phyloP scores from a whole-genome alignment of 352 stramenopile genomes.

The Pythium apleroticum region DNA sequence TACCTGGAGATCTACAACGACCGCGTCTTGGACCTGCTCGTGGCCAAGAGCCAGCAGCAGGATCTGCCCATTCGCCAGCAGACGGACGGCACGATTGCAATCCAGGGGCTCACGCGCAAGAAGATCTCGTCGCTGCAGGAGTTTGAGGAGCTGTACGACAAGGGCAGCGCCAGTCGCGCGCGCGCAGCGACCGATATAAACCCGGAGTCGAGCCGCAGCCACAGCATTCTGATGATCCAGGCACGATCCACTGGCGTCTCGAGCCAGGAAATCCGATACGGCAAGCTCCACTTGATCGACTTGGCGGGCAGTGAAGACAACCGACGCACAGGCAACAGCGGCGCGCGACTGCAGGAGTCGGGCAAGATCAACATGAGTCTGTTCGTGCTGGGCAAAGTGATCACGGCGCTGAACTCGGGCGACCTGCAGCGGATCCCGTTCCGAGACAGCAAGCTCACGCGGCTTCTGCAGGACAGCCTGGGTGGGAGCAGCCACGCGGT shows the following conservation, averaged over 20 bases:
- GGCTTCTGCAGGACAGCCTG: constrained; percentile 62
- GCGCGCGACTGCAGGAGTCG: constrained; percentile 30
- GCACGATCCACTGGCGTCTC: constrained; percentile 20
- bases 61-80: constrained; percentile 44
- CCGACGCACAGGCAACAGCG: constrained; percentile 33
- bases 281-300: constrained; percentile 48
- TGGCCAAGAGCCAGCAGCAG: constrained; percentile 24
- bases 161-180: constrained; percentile 28
- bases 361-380: constrained; percentile 79
- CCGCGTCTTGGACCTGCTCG: constrained; percentile 74
- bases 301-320: constrained; percentile 45
- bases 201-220: constrained; percentile 62
- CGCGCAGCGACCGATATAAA: constrained; percentile 63
- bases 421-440: constrained; percentile 72
- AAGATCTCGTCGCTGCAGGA: constrained; percentile 31
- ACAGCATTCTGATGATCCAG: constrained; percentile 81
- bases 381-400: constrained; percentile 75
- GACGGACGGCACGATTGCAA: constrained; percentile 32
- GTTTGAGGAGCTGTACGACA: constrained; percentile 38
- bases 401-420: constrained; percentile 63
- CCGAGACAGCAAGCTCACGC: constrained; percentile 69
- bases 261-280: constrained; percentile 18
- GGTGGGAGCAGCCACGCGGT: constrained; percentile 40
- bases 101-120: constrained; percentile 34
- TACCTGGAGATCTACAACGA: constrained; percentile 92